Evolutionary conservation across 2,329 filamentous ascomycete species (phyloP).

Genomic region (Meredithiella fracta): DNA sequence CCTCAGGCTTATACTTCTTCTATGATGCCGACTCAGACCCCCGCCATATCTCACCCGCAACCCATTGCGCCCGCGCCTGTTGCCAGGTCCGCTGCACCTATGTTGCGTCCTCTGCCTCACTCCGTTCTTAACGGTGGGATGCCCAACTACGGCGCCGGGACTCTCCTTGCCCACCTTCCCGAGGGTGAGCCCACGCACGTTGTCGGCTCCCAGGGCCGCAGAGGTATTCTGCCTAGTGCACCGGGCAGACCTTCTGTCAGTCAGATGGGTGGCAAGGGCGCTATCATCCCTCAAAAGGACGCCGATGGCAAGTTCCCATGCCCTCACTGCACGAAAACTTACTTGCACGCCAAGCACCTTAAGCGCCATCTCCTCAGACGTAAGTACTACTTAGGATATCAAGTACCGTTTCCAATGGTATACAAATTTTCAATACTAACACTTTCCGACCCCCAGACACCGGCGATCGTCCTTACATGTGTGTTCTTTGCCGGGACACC

Average conservation of each 20-base stretch:
- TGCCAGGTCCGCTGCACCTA: conserved; percentile 39
- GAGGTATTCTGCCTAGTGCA: conserved; percentile 81
- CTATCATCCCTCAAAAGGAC: conserved; percentile 82
- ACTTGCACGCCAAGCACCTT: conserved; percentile 90
- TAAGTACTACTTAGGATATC: conserved; percentile 38
- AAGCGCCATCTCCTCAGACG: conserved; percentile 91
- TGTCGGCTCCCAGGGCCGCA: conserved; percentile 81
- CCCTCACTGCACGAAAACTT: conserved; percentile 95
- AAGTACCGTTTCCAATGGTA: conserved; percentile 10
- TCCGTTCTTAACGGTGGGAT: conserved; percentile 40
- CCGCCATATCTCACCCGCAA: conserved; percentile 54
- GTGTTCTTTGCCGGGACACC: conserved; percentile 90
- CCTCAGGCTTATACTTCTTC: conserved; percentile 40
- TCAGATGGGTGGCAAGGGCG: conserved; percentile 54
- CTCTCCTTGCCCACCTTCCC: conserved; percentile 33
- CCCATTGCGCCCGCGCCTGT: conserved; percentile 57
- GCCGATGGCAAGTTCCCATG: conserved; percentile 97
- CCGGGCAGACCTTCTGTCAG: conserved; percentile 61
- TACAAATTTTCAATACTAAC: conserved; percentile 16
- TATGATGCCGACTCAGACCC: conserved; percentile 52
- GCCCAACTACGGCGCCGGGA: conserved; percentile 37
- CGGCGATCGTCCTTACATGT: conserved; percentile 95
- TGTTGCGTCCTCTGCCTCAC: conserved; percentile 54
- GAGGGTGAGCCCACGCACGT: conserved; percentile 66
- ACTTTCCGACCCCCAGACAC: conserved; percentile 48